Evolutionary conservation across 139 green algal species (phyloP).

Genomic region (Chlamydomonas incerta): DNA sequence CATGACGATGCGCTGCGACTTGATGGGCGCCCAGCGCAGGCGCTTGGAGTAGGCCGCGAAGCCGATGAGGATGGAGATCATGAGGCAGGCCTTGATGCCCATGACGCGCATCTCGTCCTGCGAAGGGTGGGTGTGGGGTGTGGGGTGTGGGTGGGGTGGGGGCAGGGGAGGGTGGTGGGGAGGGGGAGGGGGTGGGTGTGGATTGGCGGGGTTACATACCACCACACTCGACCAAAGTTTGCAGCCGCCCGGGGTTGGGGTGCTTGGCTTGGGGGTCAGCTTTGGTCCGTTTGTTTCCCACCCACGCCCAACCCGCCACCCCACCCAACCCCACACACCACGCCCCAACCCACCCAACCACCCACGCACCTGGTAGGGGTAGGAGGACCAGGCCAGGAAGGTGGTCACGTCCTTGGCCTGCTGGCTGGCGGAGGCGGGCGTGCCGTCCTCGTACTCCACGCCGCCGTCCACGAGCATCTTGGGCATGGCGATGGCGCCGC

Average conservation of each 20-base stretch:
- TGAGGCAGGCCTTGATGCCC: conserved; percentile 96
- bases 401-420: conserved; percentile 95
- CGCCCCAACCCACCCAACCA: no score
- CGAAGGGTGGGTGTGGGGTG: not conserved
- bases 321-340: no score
- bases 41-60: conserved; percentile 98
- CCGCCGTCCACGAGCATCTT: conserved; percentile 97
- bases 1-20: conserved; percentile 93
- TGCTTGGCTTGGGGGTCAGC: no score
- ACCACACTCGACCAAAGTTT: no score
- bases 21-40: conserved; percentile 96
- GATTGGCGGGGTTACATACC: no score
- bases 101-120: conserved; percentile 96
- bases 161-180: not conserved
- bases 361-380: conserved; percentile 71
- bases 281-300: no score
- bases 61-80: conserved; percentile 82
- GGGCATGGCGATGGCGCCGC: conserved; percentile 99
- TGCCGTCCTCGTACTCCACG: conserved; percentile 99
- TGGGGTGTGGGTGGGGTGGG: not conserved
- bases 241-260: no score
- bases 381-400: conserved; percentile 93
- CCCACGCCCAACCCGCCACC: no score
- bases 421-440: conserved; percentile 92
- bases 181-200: not conserved